Evolutionary conservation across 2,329 filamentous ascomycete species (phyloP), one percentile per base, ranked within the genome.

Genomic region (Fusarium albidum): DNA sequence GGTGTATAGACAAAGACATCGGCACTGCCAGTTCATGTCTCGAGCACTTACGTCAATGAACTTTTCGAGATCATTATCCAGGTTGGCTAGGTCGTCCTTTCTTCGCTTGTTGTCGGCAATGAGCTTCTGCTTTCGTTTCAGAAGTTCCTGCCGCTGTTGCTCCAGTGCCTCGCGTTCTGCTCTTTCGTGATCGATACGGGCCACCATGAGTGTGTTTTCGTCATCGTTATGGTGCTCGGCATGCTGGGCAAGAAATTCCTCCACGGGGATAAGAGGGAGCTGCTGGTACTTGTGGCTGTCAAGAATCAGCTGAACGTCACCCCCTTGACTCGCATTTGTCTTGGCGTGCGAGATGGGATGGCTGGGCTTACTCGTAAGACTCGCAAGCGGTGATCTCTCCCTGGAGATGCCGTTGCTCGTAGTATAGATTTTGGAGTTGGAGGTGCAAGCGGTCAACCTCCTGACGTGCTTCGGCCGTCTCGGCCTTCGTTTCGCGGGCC

Each of bases 391-490:
- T 80, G 56, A 99, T 98, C 75, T 99, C 95, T 41, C 91, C 91
- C 60, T 90, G 86, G 48, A 99, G 78, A 73, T 97, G 92, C 48
- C 91, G 82, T 76, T 98, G 93, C 74, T 99, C 94, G 70, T 99
- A 99, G 73, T 95, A 96, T 8, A 99, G 78, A 69, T 99, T 99
- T 75, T 98, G 94, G 49, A 99, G 81, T 69, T 96, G 91, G 31
- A 99, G 81, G 71, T 98, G 93, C 56, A 99, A 80, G 42, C 88
- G 86, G 71, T 99, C 95, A 60, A 98, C 92, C 74, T 96, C 92
- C 67, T 94, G 90, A 41, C 93, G 86, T 41, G 90, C 90, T 72
- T 96, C 92, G 26, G 91, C 89, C 1, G 95, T 98, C 64, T 86
- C 80, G 46, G 89, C 81, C 73, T 98, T 98, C 12, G 93, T 96